Conservation (phyloP, 2,329 filamentous ascomycete genomes). For the Fusarium fujikuroi region DNA sequence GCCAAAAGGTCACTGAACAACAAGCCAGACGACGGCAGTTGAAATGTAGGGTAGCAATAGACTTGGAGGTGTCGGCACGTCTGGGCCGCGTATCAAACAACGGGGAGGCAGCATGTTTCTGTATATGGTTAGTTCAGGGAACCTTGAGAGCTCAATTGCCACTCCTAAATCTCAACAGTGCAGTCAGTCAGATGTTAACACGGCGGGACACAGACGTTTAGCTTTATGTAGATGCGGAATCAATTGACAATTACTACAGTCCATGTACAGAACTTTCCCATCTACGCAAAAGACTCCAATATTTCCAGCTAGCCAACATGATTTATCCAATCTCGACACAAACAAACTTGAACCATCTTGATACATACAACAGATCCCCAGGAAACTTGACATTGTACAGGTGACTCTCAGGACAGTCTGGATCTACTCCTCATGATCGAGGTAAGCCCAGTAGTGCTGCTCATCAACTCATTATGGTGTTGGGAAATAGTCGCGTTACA, state of each 20-base stretch:
- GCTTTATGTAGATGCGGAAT: slow-evolving; percentile 41
- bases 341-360: slow-evolving; percentile 44
- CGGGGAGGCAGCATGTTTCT: not conserved
- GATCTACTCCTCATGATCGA: slow-evolving; percentile 20
- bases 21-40: not conserved
- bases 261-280: slow-evolving; percentile 57
- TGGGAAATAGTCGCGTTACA: slow-evolving; percentile 39
- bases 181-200: not conserved
- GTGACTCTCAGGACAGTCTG: slow-evolving; percentile 25
- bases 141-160: not conserved
- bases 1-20: not conserved
- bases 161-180: not conserved
- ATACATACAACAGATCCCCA: slow-evolving; percentile 40
- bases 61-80: not conserved
- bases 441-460: slow-evolving; percentile 30
- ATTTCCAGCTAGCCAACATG: slow-evolving; percentile 49
- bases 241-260: slow-evolving; percentile 50
- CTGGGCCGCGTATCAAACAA: not conserved
- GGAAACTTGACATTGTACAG: slow-evolving; percentile 37
- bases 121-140: not conserved
- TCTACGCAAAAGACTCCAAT: slow-evolving; percentile 54
- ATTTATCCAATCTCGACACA: slow-evolving; percentile 49
- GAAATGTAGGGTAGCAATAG: not conserved
- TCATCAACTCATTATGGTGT: slow-evolving; percentile 26
- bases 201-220: too few relatives aligned